Evolutionary conservation across 495 filamentous ascomycete species (phyloP).

Genomic region (Aspergillus sclerotioniger): DNA sequence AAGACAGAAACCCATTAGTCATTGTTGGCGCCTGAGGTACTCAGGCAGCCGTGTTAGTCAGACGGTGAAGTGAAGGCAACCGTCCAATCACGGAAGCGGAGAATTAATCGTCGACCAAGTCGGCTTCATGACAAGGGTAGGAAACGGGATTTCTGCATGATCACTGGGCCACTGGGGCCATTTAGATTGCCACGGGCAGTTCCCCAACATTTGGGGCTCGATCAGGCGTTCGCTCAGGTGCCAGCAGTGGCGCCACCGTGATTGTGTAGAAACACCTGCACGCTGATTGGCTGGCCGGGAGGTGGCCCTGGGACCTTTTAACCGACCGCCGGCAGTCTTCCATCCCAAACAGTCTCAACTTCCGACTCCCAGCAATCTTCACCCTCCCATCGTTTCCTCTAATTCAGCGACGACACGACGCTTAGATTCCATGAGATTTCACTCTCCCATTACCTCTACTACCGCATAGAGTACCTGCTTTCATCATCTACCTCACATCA

Average conservation of each 20-base stretch:
- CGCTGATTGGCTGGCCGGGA: slow-evolving; percentile 39
- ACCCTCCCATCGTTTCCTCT: slow-evolving; percentile 15
- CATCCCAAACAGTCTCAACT: slow-evolving; percentile 21
- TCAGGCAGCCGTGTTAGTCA: neutral
- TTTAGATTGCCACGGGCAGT: too few species aligned
- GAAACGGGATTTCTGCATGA: neutral
- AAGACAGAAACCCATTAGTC: neutral
- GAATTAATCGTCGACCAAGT: neutral
- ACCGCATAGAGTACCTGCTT: slow-evolving; percentile 7
- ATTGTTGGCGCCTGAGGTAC: slow-evolving; percentile 1
- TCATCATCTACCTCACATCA: slow-evolving; percentile 16
- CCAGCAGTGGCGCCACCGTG: slow-evolving; percentile 33
- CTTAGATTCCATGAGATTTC: slow-evolving; percentile 8
- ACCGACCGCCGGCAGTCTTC: slow-evolving; percentile 21
- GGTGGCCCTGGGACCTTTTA: slow-evolving; percentile 13
- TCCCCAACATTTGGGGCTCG: neutral
- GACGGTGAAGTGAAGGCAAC: neutral
- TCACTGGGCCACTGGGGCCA: neutral
- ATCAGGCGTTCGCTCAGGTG: slow-evolving; percentile 13
- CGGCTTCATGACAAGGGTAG: neutral
- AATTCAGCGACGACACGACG: slow-evolving; percentile 2
- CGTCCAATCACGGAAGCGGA: neutral
- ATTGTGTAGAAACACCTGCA: slow-evolving; percentile 41
- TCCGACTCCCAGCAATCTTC: slow-evolving; percentile 11
- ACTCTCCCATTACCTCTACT: slow-evolving; percentile 1